Percentiles rank a stretch among this genome's conserved stretches.
These are phyloP conservation scores for Wickerhamiella australiensis DNA, from an alignment of 805 yeast genomes.

Conservation along the genomic window DNA sequence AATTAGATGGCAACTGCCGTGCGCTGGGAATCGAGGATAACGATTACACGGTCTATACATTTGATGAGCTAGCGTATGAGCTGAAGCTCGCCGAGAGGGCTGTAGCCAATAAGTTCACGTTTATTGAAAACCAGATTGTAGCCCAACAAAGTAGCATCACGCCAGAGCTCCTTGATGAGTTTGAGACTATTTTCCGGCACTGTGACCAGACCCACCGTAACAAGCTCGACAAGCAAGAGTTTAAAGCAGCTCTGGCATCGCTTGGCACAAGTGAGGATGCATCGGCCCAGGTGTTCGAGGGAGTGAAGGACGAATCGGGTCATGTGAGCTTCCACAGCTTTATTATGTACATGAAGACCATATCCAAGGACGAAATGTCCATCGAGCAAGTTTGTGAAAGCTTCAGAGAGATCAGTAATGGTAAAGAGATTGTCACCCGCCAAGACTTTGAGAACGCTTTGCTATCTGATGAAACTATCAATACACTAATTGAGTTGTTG, in stretches of 20 bases:
- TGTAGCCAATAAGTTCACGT: slow-evolving; percentile 32
- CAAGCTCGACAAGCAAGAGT: slow-evolving; percentile 33
- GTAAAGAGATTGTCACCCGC: slow-evolving; percentile 31
- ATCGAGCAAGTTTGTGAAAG: slow-evolving; percentile 31
- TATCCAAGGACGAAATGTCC: slow-evolving; percentile 32
- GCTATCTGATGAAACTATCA: slow-evolving; percentile 27
- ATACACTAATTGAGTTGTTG: slow-evolving; percentile 24
- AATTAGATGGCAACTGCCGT: slow-evolving; percentile 22
- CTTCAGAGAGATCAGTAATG: slow-evolving; percentile 33
- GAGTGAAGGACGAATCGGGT: slow-evolving; percentile 22
- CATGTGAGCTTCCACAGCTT: slow-evolving; percentile 26
- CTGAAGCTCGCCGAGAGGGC: slow-evolving; percentile 30
- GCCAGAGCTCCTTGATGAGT: slow-evolving; percentile 33
- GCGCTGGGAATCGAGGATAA: slow-evolving; percentile 32
- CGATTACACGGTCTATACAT: slow-evolving; percentile 29
- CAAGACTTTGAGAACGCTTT: slow-evolving; percentile 32
- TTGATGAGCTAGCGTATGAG: slow-evolving; percentile 32
- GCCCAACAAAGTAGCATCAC: slow-evolving; percentile 27
- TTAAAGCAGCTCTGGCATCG: slow-evolving; percentile 34
- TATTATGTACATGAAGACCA: slow-evolving; percentile 31
- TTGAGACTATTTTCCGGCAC: slow-evolving; percentile 35
- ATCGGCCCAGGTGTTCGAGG: slow-evolving; percentile 30
- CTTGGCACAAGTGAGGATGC: slow-evolving; percentile 32
- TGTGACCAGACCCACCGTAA: slow-evolving; percentile 28
- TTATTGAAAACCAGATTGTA: slow-evolving; percentile 34